These are phyloP conservation scores for Aureobasidium namibiae DNA, from an alignment of 2,329 filamentous ascomycete genomes.

Conservation along the genomic window DNA sequence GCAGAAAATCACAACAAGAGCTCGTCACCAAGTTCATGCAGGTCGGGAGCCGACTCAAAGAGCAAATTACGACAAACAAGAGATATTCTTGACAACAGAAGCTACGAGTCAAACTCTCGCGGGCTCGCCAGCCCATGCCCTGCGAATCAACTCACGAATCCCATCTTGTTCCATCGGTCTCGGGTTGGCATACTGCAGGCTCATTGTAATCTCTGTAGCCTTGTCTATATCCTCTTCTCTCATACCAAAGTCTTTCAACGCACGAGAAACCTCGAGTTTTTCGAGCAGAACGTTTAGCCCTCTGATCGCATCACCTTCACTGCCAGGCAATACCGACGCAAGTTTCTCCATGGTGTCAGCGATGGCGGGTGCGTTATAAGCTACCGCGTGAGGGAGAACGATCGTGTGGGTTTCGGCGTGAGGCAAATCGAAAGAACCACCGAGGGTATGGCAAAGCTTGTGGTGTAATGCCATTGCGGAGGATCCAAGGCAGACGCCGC, in stretches of 20 bases:
- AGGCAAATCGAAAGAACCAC: constrained; percentile 55
- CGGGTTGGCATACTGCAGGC: constrained; percentile 54
- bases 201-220: constrained; percentile 50
- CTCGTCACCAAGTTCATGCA: too few relatives aligned
- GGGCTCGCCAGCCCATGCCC: constrained; percentile 54
- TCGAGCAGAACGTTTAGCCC: constrained; percentile 49
- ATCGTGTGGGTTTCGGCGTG: constrained; percentile 60
- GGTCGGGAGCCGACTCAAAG: too few relatives aligned
- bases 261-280: constrained; percentile 47
- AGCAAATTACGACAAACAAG: too few relatives aligned
- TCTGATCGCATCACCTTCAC: constrained; percentile 49
- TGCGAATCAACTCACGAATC: constrained; percentile 49
- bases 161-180: constrained; percentile 43
- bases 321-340: constrained; percentile 46
- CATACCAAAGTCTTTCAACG: constrained; percentile 49
- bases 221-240: constrained; percentile 53
- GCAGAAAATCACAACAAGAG: too few relatives aligned
- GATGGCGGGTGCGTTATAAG: constrained; percentile 52
- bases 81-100: too few relatives aligned
- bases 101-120: constrained; percentile 31
- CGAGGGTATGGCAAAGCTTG: constrained; percentile 59
- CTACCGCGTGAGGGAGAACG: constrained; percentile 53
- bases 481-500: constrained; percentile 51
- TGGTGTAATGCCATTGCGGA: constrained; percentile 59
- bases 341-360: constrained; percentile 46